A percentile compares a stretch with the other conserved stretches of the same genome.
Evolutionary conservation across 192 early-diverging fungal genomes (phyloP).

Genomic region (Backusella tuberculispora): DNA sequence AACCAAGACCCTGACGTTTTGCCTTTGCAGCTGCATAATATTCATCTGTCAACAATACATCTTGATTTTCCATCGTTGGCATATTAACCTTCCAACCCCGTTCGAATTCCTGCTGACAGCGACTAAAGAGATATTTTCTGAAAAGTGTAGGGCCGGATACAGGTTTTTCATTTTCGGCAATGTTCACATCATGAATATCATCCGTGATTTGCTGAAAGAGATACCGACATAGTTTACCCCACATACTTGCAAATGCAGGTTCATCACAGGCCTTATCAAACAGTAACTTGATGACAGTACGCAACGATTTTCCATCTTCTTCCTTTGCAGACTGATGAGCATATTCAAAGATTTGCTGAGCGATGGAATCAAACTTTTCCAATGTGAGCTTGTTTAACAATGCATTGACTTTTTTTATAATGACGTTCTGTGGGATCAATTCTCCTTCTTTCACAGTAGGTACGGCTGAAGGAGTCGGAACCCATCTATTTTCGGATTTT

Average conservation of each 20-base stretch:
- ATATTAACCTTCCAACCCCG: constrained; percentile 85
- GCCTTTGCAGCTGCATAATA: constrained; percentile 88
- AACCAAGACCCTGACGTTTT: constrained; percentile 94
- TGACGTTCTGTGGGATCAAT: constrained; percentile 53
- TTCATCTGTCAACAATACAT: constrained; percentile 71
- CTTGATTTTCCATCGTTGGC: constrained; percentile 63
- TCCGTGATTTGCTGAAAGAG: constrained; percentile 66
- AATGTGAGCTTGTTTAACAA: constrained; percentile 96
- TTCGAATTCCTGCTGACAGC: constrained; percentile 97
- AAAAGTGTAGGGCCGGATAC: constrained; percentile 72
- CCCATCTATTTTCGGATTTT: constrained; percentile 85
- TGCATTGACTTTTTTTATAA: constrained; percentile 81
- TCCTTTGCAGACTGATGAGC: constrained; percentile 74
- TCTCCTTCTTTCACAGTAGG: constrained; percentile 30
- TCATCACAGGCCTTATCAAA: constrained; percentile 98
- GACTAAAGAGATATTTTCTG: constrained; percentile 89
- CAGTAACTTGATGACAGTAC: constrained; percentile 82
- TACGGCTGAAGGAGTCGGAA: constrained; percentile 41
- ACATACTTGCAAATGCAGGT: constrained; percentile 86
- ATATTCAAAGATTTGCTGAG: constrained; percentile 80
- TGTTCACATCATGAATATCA: constrained; percentile 66
- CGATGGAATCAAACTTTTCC: constrained; percentile 91
- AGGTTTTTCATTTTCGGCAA: constrained; percentile 54
- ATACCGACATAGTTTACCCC: constrained; percentile 83
- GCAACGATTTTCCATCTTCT: constrained; percentile 73